Evolutionary conservation across 148 eudicot species (phyloP), one percentile per base, ranked within the genome.

Genomic region (Nepenthes mirabilis): DNA sequence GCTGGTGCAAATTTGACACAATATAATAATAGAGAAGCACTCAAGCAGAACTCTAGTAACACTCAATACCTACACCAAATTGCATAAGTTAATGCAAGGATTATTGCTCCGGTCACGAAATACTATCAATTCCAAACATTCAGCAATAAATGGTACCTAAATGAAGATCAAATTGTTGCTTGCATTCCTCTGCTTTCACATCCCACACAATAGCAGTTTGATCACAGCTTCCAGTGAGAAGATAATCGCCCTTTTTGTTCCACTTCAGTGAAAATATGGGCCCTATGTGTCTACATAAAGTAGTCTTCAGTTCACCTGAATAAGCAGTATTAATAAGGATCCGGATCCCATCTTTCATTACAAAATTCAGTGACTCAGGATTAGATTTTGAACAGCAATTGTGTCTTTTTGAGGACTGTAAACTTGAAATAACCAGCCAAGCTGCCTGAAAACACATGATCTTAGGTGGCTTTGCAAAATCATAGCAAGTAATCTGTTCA

Each of bases 141-240:
- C 2, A 11, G 12, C n/a, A 49, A n/a, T 11, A 49, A n/a, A 5
- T 2, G 37, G 36, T 61, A 85, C 91, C 87, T 73, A 79, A 49
- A 72, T 85, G 91, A 74, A 82, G 78, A 52, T 77, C 85, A 68
- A 85, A 85, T 59, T 85, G 87, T 54, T 85, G 91, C 68, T 75
- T 82, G 74, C 81, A 82, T 66, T 77, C 85, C 33, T 72, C 83
- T 7, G 85, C 74, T 75, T 80, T 85, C n/a, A 75, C 72, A 65
- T 85, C 91, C 91, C 91, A 85, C 55, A 85, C 87, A 61, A 85
- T 82, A 8, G 87, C 91, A 61, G 87, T 85, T 74, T 67, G 74
- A 59, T 85, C 91, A 34, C 78, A 80, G 67, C 91, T 82, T 14
- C 87, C 91, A 64, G 77, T 85, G 11, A 85, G 83, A 75, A 85